These are phyloP conservation scores for Plasmodium inui DNA, from an alignment of 169 alveolate genomes.

Conservation along the genomic window DNA sequence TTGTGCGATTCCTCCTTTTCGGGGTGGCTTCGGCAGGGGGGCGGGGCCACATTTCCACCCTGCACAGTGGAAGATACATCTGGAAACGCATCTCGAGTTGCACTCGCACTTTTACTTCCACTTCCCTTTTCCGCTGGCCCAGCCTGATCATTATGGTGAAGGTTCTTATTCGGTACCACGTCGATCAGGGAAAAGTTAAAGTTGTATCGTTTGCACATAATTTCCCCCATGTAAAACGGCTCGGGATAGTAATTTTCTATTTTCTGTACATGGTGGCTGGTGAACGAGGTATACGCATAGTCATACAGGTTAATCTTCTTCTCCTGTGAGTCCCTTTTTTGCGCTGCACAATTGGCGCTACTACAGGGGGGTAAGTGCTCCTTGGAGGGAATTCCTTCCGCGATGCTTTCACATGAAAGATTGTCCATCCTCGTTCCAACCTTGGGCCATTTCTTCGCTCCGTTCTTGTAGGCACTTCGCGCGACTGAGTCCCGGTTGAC, in stretches of 20 bases:
- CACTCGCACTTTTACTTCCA: not conserved
- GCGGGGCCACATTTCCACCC: not conserved
- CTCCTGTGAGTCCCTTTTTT: not conserved
- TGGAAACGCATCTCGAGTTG: not conserved
- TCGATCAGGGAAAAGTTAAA: slow-evolving; percentile 35
- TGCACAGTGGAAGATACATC: not conserved
- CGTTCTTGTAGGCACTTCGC: not conserved
- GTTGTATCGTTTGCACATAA: slow-evolving; percentile 45
- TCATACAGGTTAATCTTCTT: slow-evolving; percentile 35
- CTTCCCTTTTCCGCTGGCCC: not conserved
- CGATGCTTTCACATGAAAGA: not conserved
- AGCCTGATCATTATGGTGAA: not conserved
- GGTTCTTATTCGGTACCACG: slow-evolving; percentile 21
- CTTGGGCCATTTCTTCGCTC: not conserved
- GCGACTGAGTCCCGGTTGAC: not conserved
- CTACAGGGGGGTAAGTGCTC: not conserved
- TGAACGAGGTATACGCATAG: slow-evolving; percentile 40
- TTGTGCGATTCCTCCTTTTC: not conserved
- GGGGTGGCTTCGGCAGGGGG: not conserved
- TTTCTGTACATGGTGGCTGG: slow-evolving; percentile 21
- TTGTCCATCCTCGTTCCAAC: not conserved
- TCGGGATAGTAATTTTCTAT: slow-evolving; percentile 36
- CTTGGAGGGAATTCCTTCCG: not conserved
- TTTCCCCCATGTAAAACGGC: slow-evolving; percentile 60
- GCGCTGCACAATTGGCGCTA: not conserved